A percentile compares a stretch with the other conserved stretches of the same genome.
phyloP scores from a whole-genome alignment of 2,329 filamentous ascomycete genomes.

The Volutella citrinella region DNA sequence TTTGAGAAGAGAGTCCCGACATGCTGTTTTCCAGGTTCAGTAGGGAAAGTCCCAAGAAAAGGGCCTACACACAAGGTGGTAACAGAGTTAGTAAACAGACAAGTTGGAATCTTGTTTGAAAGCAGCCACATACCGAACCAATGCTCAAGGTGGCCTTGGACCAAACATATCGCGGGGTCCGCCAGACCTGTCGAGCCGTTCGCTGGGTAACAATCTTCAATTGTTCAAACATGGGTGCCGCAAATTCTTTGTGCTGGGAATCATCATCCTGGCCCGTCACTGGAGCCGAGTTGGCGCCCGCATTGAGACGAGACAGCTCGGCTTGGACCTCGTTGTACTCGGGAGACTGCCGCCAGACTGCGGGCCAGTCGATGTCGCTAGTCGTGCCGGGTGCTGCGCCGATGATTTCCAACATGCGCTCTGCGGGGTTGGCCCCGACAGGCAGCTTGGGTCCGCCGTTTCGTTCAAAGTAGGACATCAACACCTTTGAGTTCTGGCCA shows the following conservation, averaged over 20 bases:
- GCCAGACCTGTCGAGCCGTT: constrained; percentile 32
- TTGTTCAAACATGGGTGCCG: constrained; percentile 28
- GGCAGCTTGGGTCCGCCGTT: constrained; percentile 56
- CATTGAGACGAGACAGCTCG: constrained; percentile 29
- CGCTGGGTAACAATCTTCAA: constrained; percentile 35
- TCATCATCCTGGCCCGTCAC: neutral
- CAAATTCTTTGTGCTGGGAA: constrained; percentile 27
- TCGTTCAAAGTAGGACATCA: constrained; percentile 59
- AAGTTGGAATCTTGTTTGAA: too few species aligned
- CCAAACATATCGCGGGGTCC: constrained; percentile 59
- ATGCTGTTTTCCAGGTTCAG: constrained; percentile 57
- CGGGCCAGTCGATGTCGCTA: constrained; percentile 36
- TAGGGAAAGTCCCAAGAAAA: constrained; percentile 71
- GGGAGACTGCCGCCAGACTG: constrained; percentile 32
- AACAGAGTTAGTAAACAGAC: too few species aligned
- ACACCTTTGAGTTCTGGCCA: constrained; percentile 50
- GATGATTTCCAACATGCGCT: constrained; percentile 59
- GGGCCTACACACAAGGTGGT: constrained; percentile 22
- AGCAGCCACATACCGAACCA: constrained; percentile 33
- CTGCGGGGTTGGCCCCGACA: constrained; percentile 60
- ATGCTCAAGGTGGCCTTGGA: constrained; percentile 41
- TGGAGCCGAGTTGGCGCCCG: neutral
- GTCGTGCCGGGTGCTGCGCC: constrained; percentile 48
- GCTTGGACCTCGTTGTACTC: constrained; percentile 30
- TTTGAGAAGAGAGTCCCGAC: constrained; percentile 67